Percentiles rank a stretch among this genome's conserved stretches.
Evolutionary conservation across 1,284 basidiomycete genomes (phyloP).

Genomic region (Ganoderma resinaceum): DNA sequence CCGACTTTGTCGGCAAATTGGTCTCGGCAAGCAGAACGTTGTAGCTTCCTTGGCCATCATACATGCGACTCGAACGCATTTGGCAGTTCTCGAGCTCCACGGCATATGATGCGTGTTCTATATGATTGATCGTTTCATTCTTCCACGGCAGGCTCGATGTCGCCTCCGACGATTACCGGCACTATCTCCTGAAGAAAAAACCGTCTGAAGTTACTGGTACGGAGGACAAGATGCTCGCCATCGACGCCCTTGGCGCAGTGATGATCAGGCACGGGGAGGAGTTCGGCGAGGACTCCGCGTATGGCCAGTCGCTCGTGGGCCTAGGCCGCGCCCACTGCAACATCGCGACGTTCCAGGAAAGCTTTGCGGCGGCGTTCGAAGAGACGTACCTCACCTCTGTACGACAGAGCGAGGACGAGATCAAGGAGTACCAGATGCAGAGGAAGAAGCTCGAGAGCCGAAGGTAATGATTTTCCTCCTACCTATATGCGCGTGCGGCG

Average conservation of each 20-base stretch:
- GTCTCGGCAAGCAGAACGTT: conserved; percentile 9
- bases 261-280: conserved; percentile 89
- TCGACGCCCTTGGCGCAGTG: conserved; percentile 83
- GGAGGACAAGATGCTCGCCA: conserved; percentile 68
- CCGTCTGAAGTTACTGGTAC: conserved; percentile 62
- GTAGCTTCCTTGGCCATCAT: background rate
- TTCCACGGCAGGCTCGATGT: conserved; percentile 58
- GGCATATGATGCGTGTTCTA: background rate
- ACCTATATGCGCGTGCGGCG: background rate
- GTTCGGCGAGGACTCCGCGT: conserved; percentile 74
- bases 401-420: conserved; percentile 64
- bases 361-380: conserved; percentile 72
- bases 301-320: conserved; percentile 73
- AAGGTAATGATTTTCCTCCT: conserved; percentile 51
- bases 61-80: background rate
- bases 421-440: conserved; percentile 74
- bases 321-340: conserved; percentile 85
- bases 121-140: background rate
- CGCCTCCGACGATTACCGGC: conserved; percentile 68
- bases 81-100: background rate
- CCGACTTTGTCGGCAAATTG: conserved; percentile 11
- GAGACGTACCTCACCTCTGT: conserved; percentile 77
- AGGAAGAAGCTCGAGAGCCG: conserved; percentile 85
- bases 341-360: conserved; percentile 82
- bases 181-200: conserved; percentile 72